Evolutionary conservation across 441 rosid genomes (phyloP).

Genomic region (Populus hybrid): DNA sequence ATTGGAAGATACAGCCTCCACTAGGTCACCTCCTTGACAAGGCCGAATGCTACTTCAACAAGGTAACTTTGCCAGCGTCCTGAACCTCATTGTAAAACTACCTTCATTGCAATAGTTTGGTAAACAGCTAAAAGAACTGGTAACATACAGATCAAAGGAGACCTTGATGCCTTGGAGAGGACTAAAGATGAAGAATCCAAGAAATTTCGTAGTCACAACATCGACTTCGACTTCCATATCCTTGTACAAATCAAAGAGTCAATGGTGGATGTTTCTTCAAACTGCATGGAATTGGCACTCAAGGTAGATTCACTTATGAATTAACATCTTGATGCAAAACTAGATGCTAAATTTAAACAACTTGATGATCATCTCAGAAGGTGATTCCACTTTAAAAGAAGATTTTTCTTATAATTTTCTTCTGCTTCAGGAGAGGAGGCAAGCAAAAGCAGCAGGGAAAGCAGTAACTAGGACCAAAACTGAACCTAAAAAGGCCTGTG

Average conservation of each 20-base stretch:
- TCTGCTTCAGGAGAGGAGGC: slow-evolving; percentile 40
- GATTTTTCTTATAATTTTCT: slow-evolving; percentile 6
- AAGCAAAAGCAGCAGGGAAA: slow-evolving; percentile 30
- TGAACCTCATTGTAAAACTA: neutral
- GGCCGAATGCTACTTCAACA: slow-evolving; percentile 65
- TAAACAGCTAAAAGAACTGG: neutral
- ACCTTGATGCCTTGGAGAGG: slow-evolving; percentile 65
- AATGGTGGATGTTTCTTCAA: slow-evolving; percentile 88
- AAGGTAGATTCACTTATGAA: slow-evolving; percentile 39
- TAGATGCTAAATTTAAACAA: neutral
- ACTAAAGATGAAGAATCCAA: slow-evolving; percentile 86
- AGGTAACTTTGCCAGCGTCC: slow-evolving; percentile 35
- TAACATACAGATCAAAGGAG: slow-evolving; percentile 61
- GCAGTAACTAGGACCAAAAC: slow-evolving; percentile 1
- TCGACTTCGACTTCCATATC: slow-evolving; percentile 71
- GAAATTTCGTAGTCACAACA: slow-evolving; percentile 66
- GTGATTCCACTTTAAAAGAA: too few relatives aligned
- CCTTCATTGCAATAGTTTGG: neutral
- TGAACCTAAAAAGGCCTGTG: slow-evolving; percentile 17
- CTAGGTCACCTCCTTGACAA: slow-evolving; percentile 59
- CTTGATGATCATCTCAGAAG: neutral
- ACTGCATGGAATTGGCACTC: slow-evolving; percentile 84
- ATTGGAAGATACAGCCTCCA: slow-evolving; percentile 64
- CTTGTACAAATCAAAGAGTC: slow-evolving; percentile 79
- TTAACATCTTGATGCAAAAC: neutral